Percentiles rank a stretch among this genome's conserved stretches.
These are phyloP conservation scores for Nitzschia inconspicua DNA, from an alignment of 108 stramenopile species.

Conservation along the genomic window DNA sequence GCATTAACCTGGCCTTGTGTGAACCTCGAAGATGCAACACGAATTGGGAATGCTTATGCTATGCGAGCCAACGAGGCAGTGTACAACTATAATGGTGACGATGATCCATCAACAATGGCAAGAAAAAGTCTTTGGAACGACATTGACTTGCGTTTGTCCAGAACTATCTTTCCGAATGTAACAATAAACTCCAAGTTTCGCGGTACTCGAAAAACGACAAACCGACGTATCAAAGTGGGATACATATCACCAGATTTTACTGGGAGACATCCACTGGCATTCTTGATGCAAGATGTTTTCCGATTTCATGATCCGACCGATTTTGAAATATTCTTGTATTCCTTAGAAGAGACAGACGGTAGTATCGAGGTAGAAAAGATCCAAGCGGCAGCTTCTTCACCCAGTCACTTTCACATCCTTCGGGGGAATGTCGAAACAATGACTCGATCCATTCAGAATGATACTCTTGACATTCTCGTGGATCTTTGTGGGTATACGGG, in stretches of 20 bases:
- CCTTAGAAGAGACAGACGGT: constrained; percentile 43
- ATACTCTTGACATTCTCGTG: constrained; percentile 71
- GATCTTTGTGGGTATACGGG: constrained; percentile 88
- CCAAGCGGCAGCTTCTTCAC: constrained; percentile 22
- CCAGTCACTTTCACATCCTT: constrained; percentile 55
- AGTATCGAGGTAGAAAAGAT: constrained; percentile 59
- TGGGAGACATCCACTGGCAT: constrained; percentile 79
- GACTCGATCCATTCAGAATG: constrained; percentile 49
- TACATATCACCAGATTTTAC: constrained; percentile 83
- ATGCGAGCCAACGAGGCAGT: constrained; percentile 34
- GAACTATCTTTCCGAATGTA: too few relatives aligned
- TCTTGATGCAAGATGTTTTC: constrained; percentile 88
- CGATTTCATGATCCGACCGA: constrained; percentile 42
- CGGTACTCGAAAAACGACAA: background rate
- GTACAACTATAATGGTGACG: too few relatives aligned
- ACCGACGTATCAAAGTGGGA: constrained; percentile 47
- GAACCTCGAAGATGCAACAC: constrained; percentile 33
- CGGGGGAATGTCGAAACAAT: constrained; percentile 40
- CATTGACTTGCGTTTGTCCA: too few relatives aligned
- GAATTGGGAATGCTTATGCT: constrained; percentile 40
- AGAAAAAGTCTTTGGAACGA: background rate
- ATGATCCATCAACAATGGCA: background rate
- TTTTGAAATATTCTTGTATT: constrained; percentile 72
- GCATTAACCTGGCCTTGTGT: constrained; percentile 56
- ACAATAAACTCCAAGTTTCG: background rate